These are phyloP conservation scores for Blastobotrys ciferrii DNA, from an alignment of 1,139 yeast genomes.

Conservation along the genomic window DNA sequence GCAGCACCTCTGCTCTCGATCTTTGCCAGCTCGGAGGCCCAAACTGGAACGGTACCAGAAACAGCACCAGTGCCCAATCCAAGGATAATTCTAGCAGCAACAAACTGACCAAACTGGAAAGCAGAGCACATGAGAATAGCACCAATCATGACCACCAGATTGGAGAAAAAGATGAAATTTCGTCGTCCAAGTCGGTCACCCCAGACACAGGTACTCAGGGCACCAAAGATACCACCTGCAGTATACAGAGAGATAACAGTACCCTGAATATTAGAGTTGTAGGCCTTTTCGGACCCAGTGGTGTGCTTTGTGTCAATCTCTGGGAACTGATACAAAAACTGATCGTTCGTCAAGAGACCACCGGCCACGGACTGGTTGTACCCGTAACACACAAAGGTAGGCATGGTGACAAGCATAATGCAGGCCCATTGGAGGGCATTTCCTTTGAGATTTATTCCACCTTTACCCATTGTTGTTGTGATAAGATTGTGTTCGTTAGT, in stretches of 20 bases:
- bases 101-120: slow-evolving; percentile 60
- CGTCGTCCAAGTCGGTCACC: slow-evolving; percentile 71
- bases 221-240: slow-evolving; percentile 72
- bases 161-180: slow-evolving; percentile 57
- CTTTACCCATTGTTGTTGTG: not conserved
- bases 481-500: not conserved
- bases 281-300: slow-evolving; percentile 16
- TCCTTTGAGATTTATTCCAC: slow-evolving; percentile 10
- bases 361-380: slow-evolving; percentile 54
- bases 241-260: slow-evolving; percentile 52
- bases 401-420: slow-evolving; percentile 17
- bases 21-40: slow-evolving; percentile 75
- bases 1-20: slow-evolving; percentile 70
- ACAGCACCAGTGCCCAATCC: slow-evolving; percentile 82
- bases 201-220: slow-evolving; percentile 54
- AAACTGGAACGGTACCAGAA: slow-evolving; percentile 77
- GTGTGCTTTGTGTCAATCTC: slow-evolving; percentile 37
- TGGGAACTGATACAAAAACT: slow-evolving; percentile 44
- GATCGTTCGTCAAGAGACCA: slow-evolving; percentile 41
- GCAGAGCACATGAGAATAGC: slow-evolving; percentile 60
- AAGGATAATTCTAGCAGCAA: slow-evolving; percentile 69
- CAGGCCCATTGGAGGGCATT: slow-evolving; percentile 13
- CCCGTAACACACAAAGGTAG: slow-evolving; percentile 36
- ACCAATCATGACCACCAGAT: slow-evolving; percentile 60
- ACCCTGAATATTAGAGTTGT: slow-evolving; percentile 29